Percentiles rank a stretch among this genome's conserved stretches.
Evolutionary conservation across 2,329 filamentous ascomycete species (phyloP).

Genomic region (Sclerotinia trifoliorum): DNA sequence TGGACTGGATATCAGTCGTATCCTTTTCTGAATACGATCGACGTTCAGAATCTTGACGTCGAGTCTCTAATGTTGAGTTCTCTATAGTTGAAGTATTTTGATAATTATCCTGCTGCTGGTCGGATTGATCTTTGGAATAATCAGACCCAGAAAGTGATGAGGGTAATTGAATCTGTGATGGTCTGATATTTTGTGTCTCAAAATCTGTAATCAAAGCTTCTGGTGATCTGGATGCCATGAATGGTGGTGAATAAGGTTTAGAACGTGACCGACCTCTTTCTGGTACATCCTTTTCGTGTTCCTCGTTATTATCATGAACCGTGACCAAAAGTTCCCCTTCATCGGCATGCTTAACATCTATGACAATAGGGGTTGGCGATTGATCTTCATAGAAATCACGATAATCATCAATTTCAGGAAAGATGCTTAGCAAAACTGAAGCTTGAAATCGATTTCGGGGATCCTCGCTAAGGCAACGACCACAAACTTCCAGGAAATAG

Average conservation of each 20-base stretch:
- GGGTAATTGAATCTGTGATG: slow-evolving; percentile 23
- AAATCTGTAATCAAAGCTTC: neutral
- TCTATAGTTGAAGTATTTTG: slow-evolving; percentile 20
- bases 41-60: slow-evolving; percentile 15
- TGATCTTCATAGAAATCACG: slow-evolving; percentile 23
- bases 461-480: slow-evolving; percentile 66
- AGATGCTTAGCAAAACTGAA: slow-evolving; percentile 65
- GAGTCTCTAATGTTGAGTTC: slow-evolving; percentile 18
- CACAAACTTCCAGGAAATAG: slow-evolving; percentile 80
- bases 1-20: neutral
- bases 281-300: slow-evolving; percentile 30
- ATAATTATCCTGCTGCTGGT: slow-evolving; percentile 5
- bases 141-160: slow-evolving; percentile 26
- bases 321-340: slow-evolving; percentile 21
- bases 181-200: neutral
- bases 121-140: slow-evolving; percentile 22
- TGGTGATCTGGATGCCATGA: slow-evolving; percentile 11
- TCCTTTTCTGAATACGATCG: slow-evolving; percentile 9
- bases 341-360: slow-evolving; percentile 33
- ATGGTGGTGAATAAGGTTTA: slow-evolving; percentile 23
- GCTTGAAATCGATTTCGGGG: slow-evolving; percentile 74
- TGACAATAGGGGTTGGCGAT: slow-evolving; percentile 33
- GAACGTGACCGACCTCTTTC: slow-evolving; percentile 39
- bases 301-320: slow-evolving; percentile 15
- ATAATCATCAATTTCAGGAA: slow-evolving; percentile 51